Conservation (phyloP, 129 eudicot species). For the Chrysanthemum makinoi region DNA sequence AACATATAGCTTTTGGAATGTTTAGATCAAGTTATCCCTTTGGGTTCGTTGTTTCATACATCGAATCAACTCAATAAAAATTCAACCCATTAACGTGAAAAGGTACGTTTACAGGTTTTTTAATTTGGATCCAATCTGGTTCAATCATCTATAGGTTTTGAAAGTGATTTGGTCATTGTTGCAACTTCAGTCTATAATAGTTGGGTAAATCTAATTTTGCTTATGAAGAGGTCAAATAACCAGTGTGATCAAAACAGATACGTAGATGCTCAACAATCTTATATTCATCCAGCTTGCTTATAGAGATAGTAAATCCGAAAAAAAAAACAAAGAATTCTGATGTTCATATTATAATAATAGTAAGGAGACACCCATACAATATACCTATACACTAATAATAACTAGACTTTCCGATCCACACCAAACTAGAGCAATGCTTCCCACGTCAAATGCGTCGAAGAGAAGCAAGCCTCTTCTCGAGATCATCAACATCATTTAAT, state of each 20-base stretch:
- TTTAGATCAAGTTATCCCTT: too few species aligned
- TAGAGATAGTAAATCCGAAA: not conserved
- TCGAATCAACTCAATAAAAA: too few species aligned
- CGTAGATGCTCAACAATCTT: not conserved
- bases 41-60: too few species aligned
- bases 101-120: too few species aligned
- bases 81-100: too few species aligned
- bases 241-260: not conserved
- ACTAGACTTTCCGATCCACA: constrained; percentile 12
- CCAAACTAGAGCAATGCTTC: constrained; percentile 4
- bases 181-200: not conserved
- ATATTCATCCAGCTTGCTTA: not conserved
- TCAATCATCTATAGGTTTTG: not conserved
- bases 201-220: not conserved
- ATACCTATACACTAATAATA: constrained; percentile 26
- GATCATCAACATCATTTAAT: constrained; percentile 77
- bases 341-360: constrained; percentile 13
- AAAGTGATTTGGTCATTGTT: not conserved
- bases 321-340: not conserved
- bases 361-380: constrained; percentile 18
- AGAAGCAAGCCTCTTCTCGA: constrained; percentile 88
- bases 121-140: not conserved
- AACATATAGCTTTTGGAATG: too few species aligned
- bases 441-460: constrained; percentile 66
- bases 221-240: not conserved